A percentile compares a stretch with the other conserved stretches of the same genome.
Conservation (phyloP, 1,284 basidiomycete species). For the Takashimella koratensis region DNA sequence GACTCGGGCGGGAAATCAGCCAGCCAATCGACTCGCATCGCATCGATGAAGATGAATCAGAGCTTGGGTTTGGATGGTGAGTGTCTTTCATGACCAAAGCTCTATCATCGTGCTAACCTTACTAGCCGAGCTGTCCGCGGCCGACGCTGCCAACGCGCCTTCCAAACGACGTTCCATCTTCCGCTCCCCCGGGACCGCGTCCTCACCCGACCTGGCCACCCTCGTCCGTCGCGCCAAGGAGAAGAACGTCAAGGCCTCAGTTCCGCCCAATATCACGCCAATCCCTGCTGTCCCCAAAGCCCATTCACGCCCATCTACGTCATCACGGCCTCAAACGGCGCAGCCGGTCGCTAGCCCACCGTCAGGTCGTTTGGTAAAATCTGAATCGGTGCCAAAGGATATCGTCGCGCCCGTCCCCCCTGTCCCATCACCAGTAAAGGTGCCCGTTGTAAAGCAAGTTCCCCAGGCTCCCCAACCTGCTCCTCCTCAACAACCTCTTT, state of each 20-base stretch:
- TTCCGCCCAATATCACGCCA: not conserved
- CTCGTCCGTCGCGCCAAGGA: slow-evolving; percentile 54
- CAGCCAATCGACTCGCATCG: not conserved
- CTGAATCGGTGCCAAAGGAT: not conserved
- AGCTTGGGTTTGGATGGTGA: slow-evolving; percentile 41
- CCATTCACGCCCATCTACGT: not conserved
- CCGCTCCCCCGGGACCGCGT: slow-evolving; percentile 77
- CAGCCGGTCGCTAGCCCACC: not conserved
- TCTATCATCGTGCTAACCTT: not conserved
- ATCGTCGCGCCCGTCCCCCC: too few species aligned
- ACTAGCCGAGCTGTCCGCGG: slow-evolving; percentile 28
- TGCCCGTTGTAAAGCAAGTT: not conserved
- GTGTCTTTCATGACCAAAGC: slow-evolving; percentile 7
- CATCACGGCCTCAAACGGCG: not conserved
- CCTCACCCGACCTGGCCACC: slow-evolving; percentile 81
- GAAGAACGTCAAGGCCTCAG: not conserved
- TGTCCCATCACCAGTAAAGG: not conserved
- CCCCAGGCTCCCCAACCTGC: not conserved
- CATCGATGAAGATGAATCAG: slow-evolving; percentile 14
- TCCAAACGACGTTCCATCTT: slow-evolving; percentile 76
- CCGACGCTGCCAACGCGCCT: slow-evolving; percentile 17
- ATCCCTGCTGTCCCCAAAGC: not conserved
- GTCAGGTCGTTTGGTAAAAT: not conserved
- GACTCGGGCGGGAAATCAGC: slow-evolving; percentile 1
- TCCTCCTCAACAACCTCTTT: not conserved